A percentile compares a stretch with the other conserved stretches of the same genome.
Evolutionary conservation across 2,329 filamentous ascomycete genomes (phyloP).

Genomic region (Neonectria magnoliae): DNA sequence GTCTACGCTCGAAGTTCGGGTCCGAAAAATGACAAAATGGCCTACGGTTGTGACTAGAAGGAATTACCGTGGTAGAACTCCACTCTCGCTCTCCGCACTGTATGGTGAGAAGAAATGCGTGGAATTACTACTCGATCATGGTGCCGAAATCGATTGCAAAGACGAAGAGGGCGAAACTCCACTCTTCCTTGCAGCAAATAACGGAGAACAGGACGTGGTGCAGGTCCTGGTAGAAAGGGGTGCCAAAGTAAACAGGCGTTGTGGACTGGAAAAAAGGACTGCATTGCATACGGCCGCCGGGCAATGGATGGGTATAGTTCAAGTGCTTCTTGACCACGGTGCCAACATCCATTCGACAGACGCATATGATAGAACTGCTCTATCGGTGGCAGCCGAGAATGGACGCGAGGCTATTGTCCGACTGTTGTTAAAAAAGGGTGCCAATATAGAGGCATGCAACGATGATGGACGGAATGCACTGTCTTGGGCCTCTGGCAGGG

Average conservation of each 20-base stretch:
- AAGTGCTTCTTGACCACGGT: neutral
- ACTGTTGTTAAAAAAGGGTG: neutral
- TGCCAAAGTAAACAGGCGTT: neutral
- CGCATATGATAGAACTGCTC: neutral
- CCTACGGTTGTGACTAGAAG: neutral
- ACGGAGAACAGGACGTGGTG: rapidly evolving
- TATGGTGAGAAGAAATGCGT: neutral
- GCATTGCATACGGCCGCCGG: too few species aligned
- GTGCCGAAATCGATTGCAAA: neutral
- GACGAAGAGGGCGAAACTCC: neutral
- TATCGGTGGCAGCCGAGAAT: neutral
- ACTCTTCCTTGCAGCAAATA: neutral
- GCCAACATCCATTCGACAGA: neutral
- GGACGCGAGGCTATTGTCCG: neutral
- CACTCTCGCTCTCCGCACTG: neutral
- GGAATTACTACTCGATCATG: neutral
- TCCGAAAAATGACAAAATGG: neutral
- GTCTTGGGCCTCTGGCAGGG: too few species aligned
- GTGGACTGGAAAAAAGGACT: too few species aligned
- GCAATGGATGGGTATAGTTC: too few species aligned
- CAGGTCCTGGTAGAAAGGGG: neutral
- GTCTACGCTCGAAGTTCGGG: neutral
- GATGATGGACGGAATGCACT: neutral
- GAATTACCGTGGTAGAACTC: neutral
- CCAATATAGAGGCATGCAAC: neutral